These are phyloP conservation scores for Podospora appendiculata DNA, from an alignment of 495 filamentous ascomycete species.

Conservation along the genomic window DNA sequence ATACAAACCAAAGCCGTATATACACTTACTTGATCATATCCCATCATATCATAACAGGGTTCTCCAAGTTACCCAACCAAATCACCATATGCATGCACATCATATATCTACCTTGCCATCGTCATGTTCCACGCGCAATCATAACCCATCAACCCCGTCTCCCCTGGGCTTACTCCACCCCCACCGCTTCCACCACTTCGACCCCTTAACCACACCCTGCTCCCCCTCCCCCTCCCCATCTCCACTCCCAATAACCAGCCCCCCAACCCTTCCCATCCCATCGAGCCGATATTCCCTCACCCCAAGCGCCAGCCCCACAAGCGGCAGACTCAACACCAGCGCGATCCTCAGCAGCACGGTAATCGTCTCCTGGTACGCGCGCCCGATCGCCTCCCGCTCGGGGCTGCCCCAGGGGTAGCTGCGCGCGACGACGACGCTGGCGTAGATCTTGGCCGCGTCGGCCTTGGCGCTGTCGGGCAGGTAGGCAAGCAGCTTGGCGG, in stretches of 20 bases:
- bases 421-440: conserved; percentile 40
- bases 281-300: conserved; percentile 43
- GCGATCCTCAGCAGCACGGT: conserved; percentile 44
- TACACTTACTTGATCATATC: too few relatives aligned
- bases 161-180: too few relatives aligned
- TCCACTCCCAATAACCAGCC: background rate
- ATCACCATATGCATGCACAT: too few relatives aligned
- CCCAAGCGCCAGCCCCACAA: conserved; percentile 33
- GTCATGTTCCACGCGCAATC: too few relatives aligned
- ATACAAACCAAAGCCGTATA: too few relatives aligned
- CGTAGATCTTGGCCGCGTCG: conserved; percentile 42
- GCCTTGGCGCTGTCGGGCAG: conserved; percentile 45
- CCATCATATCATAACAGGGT: too few relatives aligned
- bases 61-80: too few relatives aligned
- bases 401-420: conserved; percentile 40
- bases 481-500: conserved; percentile 35
- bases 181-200: too few relatives aligned
- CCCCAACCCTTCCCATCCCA: conserved; percentile 6
- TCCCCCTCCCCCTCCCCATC: background rate
- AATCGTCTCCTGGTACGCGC: conserved; percentile 47
- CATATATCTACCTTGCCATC: too few relatives aligned
- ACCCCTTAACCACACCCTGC: too few relatives aligned
- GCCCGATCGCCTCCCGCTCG: conserved; percentile 42
- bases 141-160: too few relatives aligned
- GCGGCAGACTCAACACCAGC: conserved; percentile 31